Conservation (phyloP, 108 stramenopile genomes). For the Nitzschia sp. region DNA sequence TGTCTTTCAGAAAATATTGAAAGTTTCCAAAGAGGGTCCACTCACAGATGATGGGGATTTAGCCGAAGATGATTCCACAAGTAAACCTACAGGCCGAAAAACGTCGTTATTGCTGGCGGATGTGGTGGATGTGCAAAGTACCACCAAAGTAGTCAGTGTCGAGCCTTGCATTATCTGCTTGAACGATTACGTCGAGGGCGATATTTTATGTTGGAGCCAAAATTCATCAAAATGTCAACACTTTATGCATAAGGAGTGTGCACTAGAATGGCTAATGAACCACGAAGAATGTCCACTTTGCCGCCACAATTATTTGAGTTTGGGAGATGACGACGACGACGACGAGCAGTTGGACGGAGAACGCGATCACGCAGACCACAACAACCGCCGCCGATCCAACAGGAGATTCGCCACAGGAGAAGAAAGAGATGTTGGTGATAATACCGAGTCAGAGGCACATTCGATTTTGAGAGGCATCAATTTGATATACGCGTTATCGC, state of each 20-base stretch:
- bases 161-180: constrained; percentile 14
- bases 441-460: neutral
- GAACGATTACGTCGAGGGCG: constrained; percentile 12
- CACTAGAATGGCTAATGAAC: constrained; percentile 7
- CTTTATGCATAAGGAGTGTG: constrained; percentile 19
- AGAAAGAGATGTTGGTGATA: neutral
- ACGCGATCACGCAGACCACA: neutral
- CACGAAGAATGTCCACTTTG: constrained; percentile 14
- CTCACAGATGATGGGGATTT: neutral
- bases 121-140: neutral
- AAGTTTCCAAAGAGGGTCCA: neutral
- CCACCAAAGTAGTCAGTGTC: constrained; percentile 1
- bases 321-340: neutral
- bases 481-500: constrained; percentile 5
- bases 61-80: neutral
- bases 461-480: neutral
- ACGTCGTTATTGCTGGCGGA: constrained; percentile 1
- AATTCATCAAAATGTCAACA: constrained; percentile 7
- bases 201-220: constrained; percentile 16
- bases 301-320: constrained; percentile 15
- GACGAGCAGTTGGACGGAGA: neutral
- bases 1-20: constrained; percentile 11
- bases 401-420: too few relatives aligned
- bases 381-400: too few relatives aligned
- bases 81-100: neutral